phyloP scores from a whole-genome alignment of 805 yeast species.

The Nakazawaea ambrosiae region DNA sequence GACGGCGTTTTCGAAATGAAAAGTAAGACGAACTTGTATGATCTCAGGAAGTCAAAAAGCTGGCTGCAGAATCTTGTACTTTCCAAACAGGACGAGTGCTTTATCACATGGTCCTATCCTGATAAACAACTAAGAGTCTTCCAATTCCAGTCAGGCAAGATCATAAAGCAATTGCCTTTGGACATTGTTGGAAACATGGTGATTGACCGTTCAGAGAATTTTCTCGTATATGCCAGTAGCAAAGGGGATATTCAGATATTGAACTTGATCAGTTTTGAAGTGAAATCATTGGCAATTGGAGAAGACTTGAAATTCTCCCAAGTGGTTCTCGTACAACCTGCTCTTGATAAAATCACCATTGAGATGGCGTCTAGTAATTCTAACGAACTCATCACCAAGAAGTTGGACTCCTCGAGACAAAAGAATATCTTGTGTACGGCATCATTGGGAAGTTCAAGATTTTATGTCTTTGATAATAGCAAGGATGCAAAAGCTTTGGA shows the following conservation, averaged over 20 bases:
- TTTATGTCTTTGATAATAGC: conserved; percentile 9
- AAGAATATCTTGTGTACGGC: conserved; percentile 4
- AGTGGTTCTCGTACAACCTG: conserved; percentile 14
- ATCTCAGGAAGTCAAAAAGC: conserved; percentile 26
- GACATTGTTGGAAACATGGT: conserved; percentile 14
- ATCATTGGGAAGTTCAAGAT: conserved; percentile 3
- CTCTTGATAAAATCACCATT: conserved; percentile 2
- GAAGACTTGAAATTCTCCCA: conserved; percentile 22
- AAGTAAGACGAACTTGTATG: conserved; percentile 31
- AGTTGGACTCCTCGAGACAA: not conserved
- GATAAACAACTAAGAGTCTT: conserved; percentile 27
- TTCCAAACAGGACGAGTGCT: conserved; percentile 19
- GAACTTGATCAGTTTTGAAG: conserved; percentile 18
- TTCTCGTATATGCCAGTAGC: conserved; percentile 20
- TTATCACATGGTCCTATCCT: conserved; percentile 24
- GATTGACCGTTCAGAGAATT: conserved; percentile 24
- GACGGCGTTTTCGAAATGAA: conserved; percentile 25
- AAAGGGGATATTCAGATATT: conserved; percentile 25
- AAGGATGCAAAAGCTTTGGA: not conserved
- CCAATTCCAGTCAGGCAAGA: conserved; percentile 26
- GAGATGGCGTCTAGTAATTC: conserved; percentile 9
- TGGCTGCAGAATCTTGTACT: conserved; percentile 17
- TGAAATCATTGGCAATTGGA: conserved; percentile 20
- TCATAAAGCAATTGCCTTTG: conserved; percentile 18
- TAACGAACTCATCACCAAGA: conserved; percentile 5